Evolutionary conservation across 2,329 filamentous ascomycete genomes (phyloP).

Genomic region (Geosmithia morbida): DNA sequence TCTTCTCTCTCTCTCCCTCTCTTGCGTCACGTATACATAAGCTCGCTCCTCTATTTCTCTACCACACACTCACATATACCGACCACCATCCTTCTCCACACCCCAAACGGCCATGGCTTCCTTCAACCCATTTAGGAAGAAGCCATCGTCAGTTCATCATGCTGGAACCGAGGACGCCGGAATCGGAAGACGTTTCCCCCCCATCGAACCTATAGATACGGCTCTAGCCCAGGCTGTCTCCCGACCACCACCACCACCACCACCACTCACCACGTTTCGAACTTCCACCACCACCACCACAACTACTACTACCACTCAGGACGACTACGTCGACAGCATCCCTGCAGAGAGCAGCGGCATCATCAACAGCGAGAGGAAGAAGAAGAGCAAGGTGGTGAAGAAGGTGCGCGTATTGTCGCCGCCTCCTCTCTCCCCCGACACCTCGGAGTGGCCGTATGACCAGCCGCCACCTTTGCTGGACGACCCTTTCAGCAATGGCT

Average conservation of each 20-base stretch:
- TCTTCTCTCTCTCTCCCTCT: neutral
- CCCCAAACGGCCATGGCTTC: constrained; percentile 11
- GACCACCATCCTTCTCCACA: neutral
- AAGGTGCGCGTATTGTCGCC: constrained; percentile 54
- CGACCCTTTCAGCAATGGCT: constrained; percentile 15
- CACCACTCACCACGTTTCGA: constrained; percentile 9
- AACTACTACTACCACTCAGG: neutral
- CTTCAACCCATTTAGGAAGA: constrained; percentile 37
- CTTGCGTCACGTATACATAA: neutral
- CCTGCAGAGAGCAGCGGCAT: neutral
- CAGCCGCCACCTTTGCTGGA: constrained; percentile 3
- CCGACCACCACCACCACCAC: constrained; percentile 11
- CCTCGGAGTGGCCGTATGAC: constrained; percentile 18
- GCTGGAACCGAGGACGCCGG: neutral
- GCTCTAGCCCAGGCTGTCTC: constrained; percentile 7
- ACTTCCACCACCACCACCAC: neutral
- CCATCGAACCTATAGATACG: constrained; percentile 15
- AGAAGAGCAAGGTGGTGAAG: constrained; percentile 41
- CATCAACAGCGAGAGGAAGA: neutral
- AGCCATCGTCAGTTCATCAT: neutral
- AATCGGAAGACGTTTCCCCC: neutral
- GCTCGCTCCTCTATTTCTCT: neutral
- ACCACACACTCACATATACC: neutral
- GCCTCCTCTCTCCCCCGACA: constrained; percentile 44
- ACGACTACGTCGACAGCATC: neutral